These are phyloP conservation scores for Ettlia oleoabundans DNA, from an alignment of 139 green algal genomes.

Conservation along the genomic window DNA sequence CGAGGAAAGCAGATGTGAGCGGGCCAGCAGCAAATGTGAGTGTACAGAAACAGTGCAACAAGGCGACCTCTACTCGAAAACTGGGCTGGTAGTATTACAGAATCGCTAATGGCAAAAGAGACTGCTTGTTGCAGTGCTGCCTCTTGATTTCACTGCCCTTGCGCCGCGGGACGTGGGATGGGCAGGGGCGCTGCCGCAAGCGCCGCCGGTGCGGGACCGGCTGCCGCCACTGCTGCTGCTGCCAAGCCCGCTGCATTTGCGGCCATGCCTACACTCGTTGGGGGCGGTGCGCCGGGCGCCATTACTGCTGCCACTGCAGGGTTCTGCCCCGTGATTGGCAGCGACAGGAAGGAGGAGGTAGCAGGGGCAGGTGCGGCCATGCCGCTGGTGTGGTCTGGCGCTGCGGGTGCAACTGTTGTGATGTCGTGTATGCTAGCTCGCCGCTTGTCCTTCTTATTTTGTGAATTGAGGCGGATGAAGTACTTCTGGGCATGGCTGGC, in stretches of 20 bases:
- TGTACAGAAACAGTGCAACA: no score
- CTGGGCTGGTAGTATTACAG: no score
- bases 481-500: slow-evolving; percentile 95
- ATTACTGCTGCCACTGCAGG: slow-evolving; percentile 9
- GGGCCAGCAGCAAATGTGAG: no score
- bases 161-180: no score
- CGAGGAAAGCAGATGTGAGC: no score
- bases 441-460: slow-evolving; percentile 92
- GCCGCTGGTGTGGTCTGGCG: neutral
- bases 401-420: slow-evolving; percentile 37
- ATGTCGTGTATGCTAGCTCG: slow-evolving; percentile 94
- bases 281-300: neutral
- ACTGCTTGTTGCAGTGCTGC: no score
- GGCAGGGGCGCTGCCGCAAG: no score
- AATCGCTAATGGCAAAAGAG: no score
- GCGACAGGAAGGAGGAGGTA: neutral
- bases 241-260: neutral
- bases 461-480: slow-evolving; percentile 91
- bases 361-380: neutral
- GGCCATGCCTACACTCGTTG: neutral
- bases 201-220: no score
- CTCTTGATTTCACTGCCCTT: no score
- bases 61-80: no score
- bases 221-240: neutral
- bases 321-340: slow-evolving; percentile 41